Percentiles rank a stretch among this genome's conserved stretches.
These are phyloP conservation scores for Trametes versicolor DNA, from an alignment of 1,284 basidiomycete species.

Conservation along the genomic window DNA sequence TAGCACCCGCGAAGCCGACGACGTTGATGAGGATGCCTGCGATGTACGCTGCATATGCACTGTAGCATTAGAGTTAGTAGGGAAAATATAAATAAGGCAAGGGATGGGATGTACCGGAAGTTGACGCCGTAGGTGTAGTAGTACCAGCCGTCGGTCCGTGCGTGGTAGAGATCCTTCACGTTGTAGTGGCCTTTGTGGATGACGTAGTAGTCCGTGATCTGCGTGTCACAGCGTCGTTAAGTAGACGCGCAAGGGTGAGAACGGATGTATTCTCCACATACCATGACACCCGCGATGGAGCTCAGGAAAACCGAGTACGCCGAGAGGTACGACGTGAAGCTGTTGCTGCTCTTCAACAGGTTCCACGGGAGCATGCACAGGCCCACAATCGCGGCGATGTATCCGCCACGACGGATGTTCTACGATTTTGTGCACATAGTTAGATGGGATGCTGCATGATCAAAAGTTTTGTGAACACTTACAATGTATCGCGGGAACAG, in stretches of 20 bases:
- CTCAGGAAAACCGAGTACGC: conserved; percentile 87
- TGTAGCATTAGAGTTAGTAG: conserved; percentile 38
- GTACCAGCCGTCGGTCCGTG: conserved; percentile 72
- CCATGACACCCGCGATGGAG: conserved; percentile 87
- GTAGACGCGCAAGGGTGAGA: not conserved
- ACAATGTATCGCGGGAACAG: conserved; percentile 83
- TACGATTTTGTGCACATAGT: conserved; percentile 33
- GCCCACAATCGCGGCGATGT: conserved; percentile 80
- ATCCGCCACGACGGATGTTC: conserved; percentile 89
- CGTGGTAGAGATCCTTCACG: conserved; percentile 76
- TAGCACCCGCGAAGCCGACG: conserved; percentile 76
- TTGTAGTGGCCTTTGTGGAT: conserved; percentile 79
- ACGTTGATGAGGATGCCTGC: conserved; percentile 86
- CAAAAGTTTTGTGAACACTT: conserved; percentile 32
- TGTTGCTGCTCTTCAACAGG: conserved; percentile 78
- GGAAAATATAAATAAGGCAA: not conserved
- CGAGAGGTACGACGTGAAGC: conserved; percentile 86
- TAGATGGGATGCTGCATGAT: not conserved
- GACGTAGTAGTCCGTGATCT: conserved; percentile 85
- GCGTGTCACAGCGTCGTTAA: not conserved
- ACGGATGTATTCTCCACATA: conserved; percentile 36
- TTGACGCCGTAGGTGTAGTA: conserved; percentile 83
- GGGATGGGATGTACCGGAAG: conserved; percentile 56
- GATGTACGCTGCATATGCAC: conserved; percentile 78
- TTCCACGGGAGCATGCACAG: conserved; percentile 86